phyloP scores from a whole-genome alignment of 352 stramenopile genomes.

The Pythium brachiatum region DNA sequence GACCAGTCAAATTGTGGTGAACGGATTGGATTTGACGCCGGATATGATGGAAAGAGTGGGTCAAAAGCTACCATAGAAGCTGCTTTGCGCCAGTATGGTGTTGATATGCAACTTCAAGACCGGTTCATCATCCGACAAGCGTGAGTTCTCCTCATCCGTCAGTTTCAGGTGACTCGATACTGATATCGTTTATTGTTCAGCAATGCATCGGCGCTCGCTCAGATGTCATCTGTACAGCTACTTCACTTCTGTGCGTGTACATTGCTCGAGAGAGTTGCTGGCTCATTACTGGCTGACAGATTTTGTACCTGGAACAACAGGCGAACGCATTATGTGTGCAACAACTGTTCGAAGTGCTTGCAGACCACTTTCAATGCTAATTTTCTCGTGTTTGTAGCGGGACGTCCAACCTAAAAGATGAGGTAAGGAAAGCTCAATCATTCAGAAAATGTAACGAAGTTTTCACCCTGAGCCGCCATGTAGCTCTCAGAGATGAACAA shows the following conservation, averaged over 20 bases:
- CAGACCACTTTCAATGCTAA: neutral
- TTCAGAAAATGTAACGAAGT: neutral
- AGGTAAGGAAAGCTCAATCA: conserved; percentile 10
- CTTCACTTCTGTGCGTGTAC: conserved; percentile 31
- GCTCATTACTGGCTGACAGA: no score
- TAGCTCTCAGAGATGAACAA: conserved; percentile 14
- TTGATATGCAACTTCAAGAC: conserved; percentile 28
- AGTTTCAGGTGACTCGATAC: neutral
- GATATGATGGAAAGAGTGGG: neutral
- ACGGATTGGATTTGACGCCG: no score
- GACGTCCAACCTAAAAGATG: conserved; percentile 17
- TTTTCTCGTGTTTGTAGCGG: conserved; percentile 8
- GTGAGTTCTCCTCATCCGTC: conserved; percentile 2
- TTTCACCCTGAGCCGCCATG: neutral
- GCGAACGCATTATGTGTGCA: conserved; percentile 31
- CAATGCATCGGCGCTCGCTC: conserved; percentile 27
- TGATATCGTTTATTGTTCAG: conserved; percentile 9
- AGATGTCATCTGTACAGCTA: conserved; percentile 26
- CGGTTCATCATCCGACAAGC: conserved; percentile 32
- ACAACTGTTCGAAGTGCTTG: neutral
- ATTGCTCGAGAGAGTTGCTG: no score
- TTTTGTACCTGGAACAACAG: conserved; percentile 7
- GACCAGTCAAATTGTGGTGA: neutral
- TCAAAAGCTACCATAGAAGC: conserved; percentile 1
- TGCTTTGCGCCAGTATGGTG: conserved; percentile 1